Evolutionary conservation across 2,329 filamentous ascomycete species (phyloP).

Genomic region (Aspergillus luchuensis): DNA sequence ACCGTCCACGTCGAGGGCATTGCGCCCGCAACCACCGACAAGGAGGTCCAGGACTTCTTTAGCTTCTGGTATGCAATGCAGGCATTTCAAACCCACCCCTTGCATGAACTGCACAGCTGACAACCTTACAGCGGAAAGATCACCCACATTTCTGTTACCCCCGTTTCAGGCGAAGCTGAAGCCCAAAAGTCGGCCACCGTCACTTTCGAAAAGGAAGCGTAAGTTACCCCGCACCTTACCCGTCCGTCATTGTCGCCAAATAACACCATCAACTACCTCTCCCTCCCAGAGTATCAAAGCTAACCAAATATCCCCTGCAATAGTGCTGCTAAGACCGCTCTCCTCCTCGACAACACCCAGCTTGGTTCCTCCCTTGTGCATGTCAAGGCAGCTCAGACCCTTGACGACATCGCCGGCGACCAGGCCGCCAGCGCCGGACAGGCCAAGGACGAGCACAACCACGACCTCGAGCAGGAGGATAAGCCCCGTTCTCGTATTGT

Average conservation of each 20-base stretch:
- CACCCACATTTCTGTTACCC: slow-evolving; percentile 73
- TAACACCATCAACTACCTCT: slow-evolving; percentile 8
- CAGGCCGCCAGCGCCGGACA: slow-evolving; percentile 59
- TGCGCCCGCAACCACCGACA: slow-evolving; percentile 75
- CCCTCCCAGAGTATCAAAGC: neutral
- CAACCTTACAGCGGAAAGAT: slow-evolving; percentile 78
- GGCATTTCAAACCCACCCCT: neutral
- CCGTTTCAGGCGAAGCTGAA: slow-evolving; percentile 55
- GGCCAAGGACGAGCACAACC: slow-evolving; percentile 55
- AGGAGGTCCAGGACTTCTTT: slow-evolving; percentile 96
- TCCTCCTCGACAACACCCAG: slow-evolving; percentile 95
- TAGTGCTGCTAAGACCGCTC: slow-evolving; percentile 86
- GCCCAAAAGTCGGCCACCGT: slow-evolving; percentile 83
- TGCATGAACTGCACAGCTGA: neutral
- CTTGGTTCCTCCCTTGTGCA: slow-evolving; percentile 75
- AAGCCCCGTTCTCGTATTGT: slow-evolving; percentile 93
- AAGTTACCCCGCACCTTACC: slow-evolving; percentile 35
- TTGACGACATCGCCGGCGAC: slow-evolving; percentile 64
- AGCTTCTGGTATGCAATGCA: slow-evolving; percentile 73
- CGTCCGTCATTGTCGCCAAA: slow-evolving; percentile 13
- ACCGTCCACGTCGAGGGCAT: slow-evolving; percentile 92
- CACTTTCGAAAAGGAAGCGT: slow-evolving; percentile 92
- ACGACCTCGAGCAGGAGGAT: slow-evolving; percentile 89
- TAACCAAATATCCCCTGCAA: slow-evolving; percentile 1
- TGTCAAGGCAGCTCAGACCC: slow-evolving; percentile 71